These are phyloP conservation scores for Diaporthe batatas DNA, from an alignment of 2,329 filamentous ascomycete species.

Conservation along the genomic window DNA sequence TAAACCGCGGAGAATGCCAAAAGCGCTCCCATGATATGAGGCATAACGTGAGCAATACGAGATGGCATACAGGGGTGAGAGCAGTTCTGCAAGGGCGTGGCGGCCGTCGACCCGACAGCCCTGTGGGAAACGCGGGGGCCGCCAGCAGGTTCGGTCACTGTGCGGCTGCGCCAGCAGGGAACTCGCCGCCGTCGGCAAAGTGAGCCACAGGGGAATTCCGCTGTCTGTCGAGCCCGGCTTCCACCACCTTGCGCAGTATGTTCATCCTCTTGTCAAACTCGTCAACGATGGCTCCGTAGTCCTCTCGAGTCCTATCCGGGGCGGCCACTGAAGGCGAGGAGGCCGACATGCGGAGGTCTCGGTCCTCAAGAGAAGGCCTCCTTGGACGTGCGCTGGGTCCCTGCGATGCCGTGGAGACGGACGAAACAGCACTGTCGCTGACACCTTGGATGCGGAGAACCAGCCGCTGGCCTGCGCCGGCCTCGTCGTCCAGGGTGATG, in stretches of 20 bases:
- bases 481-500: constrained; percentile 49
- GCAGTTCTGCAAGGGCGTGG: background rate
- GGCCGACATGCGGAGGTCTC: constrained; percentile 34
- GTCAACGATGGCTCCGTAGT: constrained; percentile 65
- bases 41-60: background rate
- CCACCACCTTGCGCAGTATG: constrained; percentile 66
- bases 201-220: constrained; percentile 42
- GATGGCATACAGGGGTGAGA: background rate
- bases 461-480: constrained; percentile 56
- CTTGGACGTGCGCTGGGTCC: constrained; percentile 43
- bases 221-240: constrained; percentile 62
- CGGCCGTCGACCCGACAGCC: background rate
- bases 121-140: background rate
- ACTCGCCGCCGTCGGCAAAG: constrained; percentile 45
- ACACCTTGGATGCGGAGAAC: constrained; percentile 75
- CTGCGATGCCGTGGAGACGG: background rate
- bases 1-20: background rate
- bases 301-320: constrained; percentile 43
- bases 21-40: background rate
- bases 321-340: constrained; percentile 21
- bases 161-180: constrained; percentile 26
- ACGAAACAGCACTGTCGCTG: constrained; percentile 47
- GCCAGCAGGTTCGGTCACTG: background rate
- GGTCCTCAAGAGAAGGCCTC: constrained; percentile 44
- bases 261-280: constrained; percentile 71